Conservation (phyloP, 805 yeast species). For the Brettanomyces bruxellensis region DNA sequence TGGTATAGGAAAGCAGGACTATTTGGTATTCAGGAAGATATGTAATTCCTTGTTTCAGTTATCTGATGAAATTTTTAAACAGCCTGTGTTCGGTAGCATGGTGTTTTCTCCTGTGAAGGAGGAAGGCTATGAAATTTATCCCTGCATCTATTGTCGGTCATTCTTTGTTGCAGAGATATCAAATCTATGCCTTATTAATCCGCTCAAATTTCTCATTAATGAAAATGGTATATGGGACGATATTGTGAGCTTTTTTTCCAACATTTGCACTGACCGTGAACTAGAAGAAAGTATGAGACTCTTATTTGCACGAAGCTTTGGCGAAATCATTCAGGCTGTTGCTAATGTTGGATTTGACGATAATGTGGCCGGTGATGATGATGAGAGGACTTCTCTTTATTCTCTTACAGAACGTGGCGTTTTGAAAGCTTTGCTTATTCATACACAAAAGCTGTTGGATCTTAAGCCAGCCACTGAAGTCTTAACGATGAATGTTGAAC, state of each 20-base stretch:
- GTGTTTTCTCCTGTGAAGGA: conserved; percentile 14
- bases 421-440: conserved; percentile 36
- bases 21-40: conserved; percentile 39
- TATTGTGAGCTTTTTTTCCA: conserved; percentile 37
- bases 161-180: conserved; percentile 48
- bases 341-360: conserved; percentile 32
- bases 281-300: conserved; percentile 37
- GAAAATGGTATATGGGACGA: conserved; percentile 38
- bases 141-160: conserved; percentile 47
- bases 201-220: conserved; percentile 37
- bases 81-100: conserved; percentile 3
- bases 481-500: conserved; percentile 46
- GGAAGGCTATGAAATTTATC: conserved; percentile 12
- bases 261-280: conserved; percentile 34
- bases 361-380: conserved; percentile 2
- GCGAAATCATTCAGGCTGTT: conserved; percentile 34
- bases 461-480: conserved; percentile 32
- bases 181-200: conserved; percentile 42
- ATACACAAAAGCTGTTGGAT: conserved; percentile 33
- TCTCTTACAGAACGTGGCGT: conserved; percentile 37
- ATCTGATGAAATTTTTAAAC: conserved; percentile 21
- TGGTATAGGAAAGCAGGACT: conserved; percentile 48
- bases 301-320: conserved; percentile 42
- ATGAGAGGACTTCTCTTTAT: conserved; percentile 2
- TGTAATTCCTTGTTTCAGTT: conserved; percentile 37